Evolutionary conservation across 768 basidiomycete species (phyloP).

Genomic region (Xerocomellus dryophilus): DNA sequence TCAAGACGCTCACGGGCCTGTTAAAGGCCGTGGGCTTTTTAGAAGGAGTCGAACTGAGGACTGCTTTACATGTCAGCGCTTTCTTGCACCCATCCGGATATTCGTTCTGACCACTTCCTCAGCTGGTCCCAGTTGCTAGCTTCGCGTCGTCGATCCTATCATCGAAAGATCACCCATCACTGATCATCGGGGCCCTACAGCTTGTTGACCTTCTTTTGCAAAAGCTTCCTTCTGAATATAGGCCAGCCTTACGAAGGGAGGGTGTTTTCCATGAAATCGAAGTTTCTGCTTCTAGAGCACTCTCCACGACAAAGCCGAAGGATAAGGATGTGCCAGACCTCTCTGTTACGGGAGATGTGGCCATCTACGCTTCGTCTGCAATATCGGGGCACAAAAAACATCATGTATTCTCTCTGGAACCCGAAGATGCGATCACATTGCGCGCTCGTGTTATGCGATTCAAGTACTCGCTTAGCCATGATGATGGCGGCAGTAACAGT

Average conservation of each 20-base stretch:
- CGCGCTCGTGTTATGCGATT: constrained; percentile 89
- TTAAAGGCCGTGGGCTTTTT: constrained; percentile 91
- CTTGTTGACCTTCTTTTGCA: constrained; percentile 86
- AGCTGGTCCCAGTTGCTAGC: constrained; percentile 94
- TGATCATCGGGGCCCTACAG: constrained; percentile 87
- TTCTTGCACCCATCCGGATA: not conserved
- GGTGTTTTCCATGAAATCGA: constrained; percentile 97
- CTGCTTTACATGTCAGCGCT: constrained; percentile 68
- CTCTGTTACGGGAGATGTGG: constrained; percentile 36
- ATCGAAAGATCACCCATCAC: constrained; percentile 82
- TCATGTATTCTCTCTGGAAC: constrained; percentile 67
- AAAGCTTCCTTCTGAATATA: constrained; percentile 83
- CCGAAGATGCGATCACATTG: constrained; percentile 87
- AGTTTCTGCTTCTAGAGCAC: constrained; percentile 57
- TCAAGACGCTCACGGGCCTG: constrained; percentile 84
- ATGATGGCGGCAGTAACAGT: constrained; percentile 48
- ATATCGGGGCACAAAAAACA: constrained; percentile 68
- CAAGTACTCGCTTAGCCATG: constrained; percentile 64
- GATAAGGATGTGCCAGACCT: constrained; percentile 37
- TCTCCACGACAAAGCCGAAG: constrained; percentile 55
- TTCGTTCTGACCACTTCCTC: constrained; percentile 7
- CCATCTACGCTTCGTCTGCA: constrained; percentile 41
- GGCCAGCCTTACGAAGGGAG: constrained; percentile 87
- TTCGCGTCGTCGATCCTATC: constrained; percentile 94
- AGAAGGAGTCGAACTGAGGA: constrained; percentile 69